These are phyloP conservation scores for Sphagnum contortum DNA, from an alignment of 225 moss, liverwort and hornwort genomes.

Conservation along the genomic window DNA sequence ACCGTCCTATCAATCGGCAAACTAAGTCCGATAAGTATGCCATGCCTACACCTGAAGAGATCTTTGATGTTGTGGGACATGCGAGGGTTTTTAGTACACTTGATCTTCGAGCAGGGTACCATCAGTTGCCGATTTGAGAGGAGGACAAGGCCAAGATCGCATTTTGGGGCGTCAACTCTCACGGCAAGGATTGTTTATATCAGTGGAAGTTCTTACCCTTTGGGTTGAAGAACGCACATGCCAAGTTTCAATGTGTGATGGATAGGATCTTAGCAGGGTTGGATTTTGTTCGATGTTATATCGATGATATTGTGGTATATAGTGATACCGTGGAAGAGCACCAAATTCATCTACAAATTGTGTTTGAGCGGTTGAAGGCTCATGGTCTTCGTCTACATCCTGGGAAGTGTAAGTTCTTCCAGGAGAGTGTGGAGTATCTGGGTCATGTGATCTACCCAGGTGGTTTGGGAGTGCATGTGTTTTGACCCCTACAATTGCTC, in stretches of 20 bases:
- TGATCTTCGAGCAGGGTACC: not conserved
- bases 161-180: conserved; percentile 5
- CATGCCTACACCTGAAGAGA: not conserved
- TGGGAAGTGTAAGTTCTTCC: not conserved
- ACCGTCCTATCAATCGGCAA: not conserved
- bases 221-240: not conserved
- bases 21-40: not conserved
- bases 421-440: not conserved
- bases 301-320: conserved; percentile 4
- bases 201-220: conserved; percentile 4
- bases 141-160: not conserved
- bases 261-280: not conserved
- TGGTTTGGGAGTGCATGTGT: not conserved
- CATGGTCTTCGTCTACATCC: not conserved
- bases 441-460: not conserved
- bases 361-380: not conserved
- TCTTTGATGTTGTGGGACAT: no score
- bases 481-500: no score
- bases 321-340: not conserved
- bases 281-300: conserved; percentile 2
- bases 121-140: not conserved
- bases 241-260: not conserved
- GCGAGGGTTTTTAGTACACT: not conserved
- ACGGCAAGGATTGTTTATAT: not conserved
- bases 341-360: not conserved